Base-by-base conservation (phyloP, 805 yeast genomes). In the Metschnikowia bowlesiae region DNA sequence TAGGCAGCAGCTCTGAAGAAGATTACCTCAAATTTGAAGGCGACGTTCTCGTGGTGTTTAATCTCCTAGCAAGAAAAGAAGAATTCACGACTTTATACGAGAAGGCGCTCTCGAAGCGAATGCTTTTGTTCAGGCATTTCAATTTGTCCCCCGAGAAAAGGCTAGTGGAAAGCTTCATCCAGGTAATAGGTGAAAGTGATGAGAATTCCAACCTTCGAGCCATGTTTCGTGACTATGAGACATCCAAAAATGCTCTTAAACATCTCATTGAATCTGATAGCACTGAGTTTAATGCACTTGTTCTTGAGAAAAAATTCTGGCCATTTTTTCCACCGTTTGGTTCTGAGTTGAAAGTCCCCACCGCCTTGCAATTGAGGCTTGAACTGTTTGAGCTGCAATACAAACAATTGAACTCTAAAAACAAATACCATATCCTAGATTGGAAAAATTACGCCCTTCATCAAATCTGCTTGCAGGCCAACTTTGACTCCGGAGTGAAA, bases 391-490 rank as follows among this genome's bases (percentile, higher is more conserved):
- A 59, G 6, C 51, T 48, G 2, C 35, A 50, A 6, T 69, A 67
- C 48, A 51, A 57, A 18, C 44, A 39, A 7, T 46, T 52, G 16
- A 61, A 61, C 29, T 66, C 60, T 10, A 61, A 60, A 29, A 52
- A 54, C 35, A 57, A 62, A 41, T 60, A 55, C 39, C 68, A 64
- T 48, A 61, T 48, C 3, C 60, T 75, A 13, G 71, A 74, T 51
- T 77, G 81, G 82, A 65, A 62, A 33, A 63, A 61, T 46, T 70
- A 66, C 44, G 64, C 71, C 14, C 60, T 76, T 14, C 81, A 78
- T 47, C 75, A 74, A 51, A 51, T 77, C 16, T 55, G 60, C 0
- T 62, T 78, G 13, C 51, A 54, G 11, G 67, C 67, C 2, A 51
- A 59, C 18, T 75, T 76, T 53, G 60, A 60, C 13, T 52, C 53